phyloP scores from a whole-genome alignment of 495 filamentous ascomycete genomes.

The Aspergillus cavernicola region DNA sequence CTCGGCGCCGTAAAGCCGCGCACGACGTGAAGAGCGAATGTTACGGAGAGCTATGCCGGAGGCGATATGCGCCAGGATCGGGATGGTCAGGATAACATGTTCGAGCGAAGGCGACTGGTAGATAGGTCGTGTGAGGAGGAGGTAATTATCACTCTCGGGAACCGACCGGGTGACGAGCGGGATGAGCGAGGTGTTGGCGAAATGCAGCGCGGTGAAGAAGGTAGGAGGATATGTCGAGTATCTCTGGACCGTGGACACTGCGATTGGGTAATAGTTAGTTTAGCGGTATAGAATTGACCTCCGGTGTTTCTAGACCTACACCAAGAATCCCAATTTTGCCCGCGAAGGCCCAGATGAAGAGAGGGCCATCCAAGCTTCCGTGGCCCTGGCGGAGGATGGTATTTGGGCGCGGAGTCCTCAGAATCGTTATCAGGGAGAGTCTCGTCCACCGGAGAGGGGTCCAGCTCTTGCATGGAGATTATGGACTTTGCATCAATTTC shows the following conservation, averaged over 20 bases:
- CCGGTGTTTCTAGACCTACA: conserved; percentile 39
- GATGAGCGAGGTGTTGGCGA: conserved; percentile 74
- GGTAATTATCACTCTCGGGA: conserved; percentile 49
- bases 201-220: conserved; percentile 71
- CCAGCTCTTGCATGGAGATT: conserved; percentile 69
- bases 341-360: conserved; percentile 53
- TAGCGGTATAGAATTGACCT: neutral
- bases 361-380: conserved; percentile 19
- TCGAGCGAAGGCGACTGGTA: conserved; percentile 69
- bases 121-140: conserved; percentile 61
- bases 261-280: neutral
- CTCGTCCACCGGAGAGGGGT: conserved; percentile 76
- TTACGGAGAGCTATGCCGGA: conserved; percentile 75
- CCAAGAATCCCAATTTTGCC: conserved; percentile 58
- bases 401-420: conserved; percentile 55
- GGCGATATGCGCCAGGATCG: conserved; percentile 47
- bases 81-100: conserved; percentile 43
- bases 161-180: conserved; percentile 59
- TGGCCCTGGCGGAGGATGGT: conserved; percentile 18
- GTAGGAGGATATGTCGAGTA: conserved; percentile 88
- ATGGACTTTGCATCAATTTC: conserved; percentile 44
- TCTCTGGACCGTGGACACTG: conserved; percentile 76
- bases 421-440: conserved; percentile 45
- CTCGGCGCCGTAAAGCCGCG: conserved; percentile 66
- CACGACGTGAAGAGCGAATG: conserved; percentile 61